Conservation (phyloP, 352 stramenopile species). For the Phytophthora sansomeana region DNA sequence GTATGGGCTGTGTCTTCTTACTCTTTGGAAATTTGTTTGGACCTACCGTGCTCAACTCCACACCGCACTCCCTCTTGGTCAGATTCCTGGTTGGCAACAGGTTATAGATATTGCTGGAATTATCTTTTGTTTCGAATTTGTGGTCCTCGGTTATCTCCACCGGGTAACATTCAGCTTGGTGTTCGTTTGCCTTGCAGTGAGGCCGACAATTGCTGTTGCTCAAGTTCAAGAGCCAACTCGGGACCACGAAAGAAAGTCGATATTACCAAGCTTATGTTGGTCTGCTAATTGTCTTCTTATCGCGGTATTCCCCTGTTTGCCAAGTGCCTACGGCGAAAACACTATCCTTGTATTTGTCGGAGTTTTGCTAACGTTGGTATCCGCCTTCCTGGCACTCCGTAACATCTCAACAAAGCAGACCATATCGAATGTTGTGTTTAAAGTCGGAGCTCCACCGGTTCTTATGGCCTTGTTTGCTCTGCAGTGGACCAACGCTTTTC, state of each 20-base stretch:
- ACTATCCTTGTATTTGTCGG: constrained; percentile 58
- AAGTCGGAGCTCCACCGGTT: constrained; percentile 27
- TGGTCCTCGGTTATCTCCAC: constrained; percentile 60
- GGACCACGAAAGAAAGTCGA: constrained; percentile 5
- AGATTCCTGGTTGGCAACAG: constrained; percentile 9
- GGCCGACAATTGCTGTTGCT: constrained; percentile 32
- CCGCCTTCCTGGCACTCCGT: constrained; percentile 6
- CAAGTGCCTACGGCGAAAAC: constrained; percentile 65
- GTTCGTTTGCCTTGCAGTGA: constrained; percentile 57
- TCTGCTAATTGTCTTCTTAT: constrained; percentile 56
- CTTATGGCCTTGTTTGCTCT: constrained; percentile 45
- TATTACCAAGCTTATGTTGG: constrained; percentile 45
- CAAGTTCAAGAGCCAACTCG: constrained; percentile 4
- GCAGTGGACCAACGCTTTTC: constrained; percentile 49
- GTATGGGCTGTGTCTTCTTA: constrained; percentile 70
- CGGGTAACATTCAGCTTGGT: constrained; percentile 64
- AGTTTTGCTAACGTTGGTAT: constrained; percentile 25
- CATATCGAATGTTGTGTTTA: constrained; percentile 20
- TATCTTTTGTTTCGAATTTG: constrained; percentile 57
- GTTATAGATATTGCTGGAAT: constrained; percentile 35
- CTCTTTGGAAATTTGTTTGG: constrained; percentile 76
- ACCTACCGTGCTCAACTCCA: constrained; percentile 39
- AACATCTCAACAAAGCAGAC: constrained; percentile 6
- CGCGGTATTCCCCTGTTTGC: constrained; percentile 71
- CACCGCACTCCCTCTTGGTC: constrained; percentile 4